Percentiles rank a stretch among this genome's conserved stretches.
Evolutionary conservation across 2,329 filamentous ascomycete genomes (phyloP).

Genomic region (Colletotrichum tofieldiae): DNA sequence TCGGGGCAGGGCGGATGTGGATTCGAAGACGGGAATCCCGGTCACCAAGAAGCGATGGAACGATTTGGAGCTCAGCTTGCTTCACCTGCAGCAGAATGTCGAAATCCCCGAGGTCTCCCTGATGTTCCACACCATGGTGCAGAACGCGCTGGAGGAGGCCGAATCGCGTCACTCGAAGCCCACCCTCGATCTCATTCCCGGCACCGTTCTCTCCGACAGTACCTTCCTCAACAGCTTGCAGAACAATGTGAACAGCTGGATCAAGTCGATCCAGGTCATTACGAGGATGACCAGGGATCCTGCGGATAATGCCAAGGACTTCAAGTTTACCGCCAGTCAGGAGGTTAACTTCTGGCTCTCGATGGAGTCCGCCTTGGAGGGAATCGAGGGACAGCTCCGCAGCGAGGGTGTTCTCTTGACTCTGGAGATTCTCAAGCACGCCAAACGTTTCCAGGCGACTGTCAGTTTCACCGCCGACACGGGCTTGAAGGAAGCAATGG

Average conservation of each 20-base stretch:
- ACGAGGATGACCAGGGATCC: slow-evolving; percentile 95
- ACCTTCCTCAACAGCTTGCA: slow-evolving; percentile 95
- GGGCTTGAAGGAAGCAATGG: slow-evolving; percentile 94
- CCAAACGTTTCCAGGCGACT: slow-evolving; percentile 97
- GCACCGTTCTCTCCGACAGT: slow-evolving; percentile 86
- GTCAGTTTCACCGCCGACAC: slow-evolving; percentile 98
- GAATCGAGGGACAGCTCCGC: slow-evolving; percentile 89
- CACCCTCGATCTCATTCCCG: slow-evolving; percentile 83
- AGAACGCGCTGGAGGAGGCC: slow-evolving; percentile 86
- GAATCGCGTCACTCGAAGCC: slow-evolving; percentile 76
- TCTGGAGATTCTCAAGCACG: slow-evolving; percentile 94
- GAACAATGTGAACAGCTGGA: slow-evolving; percentile 96
- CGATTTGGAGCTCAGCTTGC: slow-evolving; percentile 90
- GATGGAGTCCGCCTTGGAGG: slow-evolving; percentile 94
- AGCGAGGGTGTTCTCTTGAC: slow-evolving; percentile 93
- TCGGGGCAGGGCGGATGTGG: slow-evolving; percentile 85
- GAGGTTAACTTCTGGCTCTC: slow-evolving; percentile 99
- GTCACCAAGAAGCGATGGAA: slow-evolving; percentile 98
- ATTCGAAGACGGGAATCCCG: slow-evolving; percentile 94
- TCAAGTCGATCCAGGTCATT: slow-evolving; percentile 97
- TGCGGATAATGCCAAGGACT: slow-evolving; percentile 68
- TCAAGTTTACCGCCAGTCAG: slow-evolving; percentile 83
- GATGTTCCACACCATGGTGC: slow-evolving; percentile 89
- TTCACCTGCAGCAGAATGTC: slow-evolving; percentile 96
- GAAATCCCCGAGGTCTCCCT: slow-evolving; percentile 95